These are phyloP conservation scores for Pelargonium myrrhifolium DNA, from an alignment of 441 rosid genomes.

Conservation along the genomic window DNA sequence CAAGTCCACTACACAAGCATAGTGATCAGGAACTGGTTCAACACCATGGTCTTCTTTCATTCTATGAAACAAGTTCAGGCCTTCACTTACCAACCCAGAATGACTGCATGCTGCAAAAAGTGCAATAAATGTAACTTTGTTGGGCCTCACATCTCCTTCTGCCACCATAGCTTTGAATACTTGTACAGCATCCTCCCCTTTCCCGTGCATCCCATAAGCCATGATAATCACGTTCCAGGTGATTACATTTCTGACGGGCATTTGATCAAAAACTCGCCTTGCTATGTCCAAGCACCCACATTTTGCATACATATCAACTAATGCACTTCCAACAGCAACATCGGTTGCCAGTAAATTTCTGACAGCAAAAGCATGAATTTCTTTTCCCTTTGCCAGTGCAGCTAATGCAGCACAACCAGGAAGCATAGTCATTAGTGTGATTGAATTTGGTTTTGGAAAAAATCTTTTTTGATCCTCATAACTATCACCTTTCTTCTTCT, in stretches of 20 bases:
- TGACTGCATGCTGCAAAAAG: slow-evolving; percentile 85
- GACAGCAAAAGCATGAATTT: slow-evolving; percentile 77
- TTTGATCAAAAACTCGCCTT: slow-evolving; percentile 49
- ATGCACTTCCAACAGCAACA: slow-evolving; percentile 82
- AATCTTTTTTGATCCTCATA: slow-evolving; percentile 17
- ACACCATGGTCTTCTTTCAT: slow-evolving; percentile 55
- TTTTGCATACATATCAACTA: slow-evolving; percentile 90
- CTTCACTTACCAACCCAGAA: slow-evolving; percentile 72
- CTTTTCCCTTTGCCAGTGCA: slow-evolving; percentile 73
- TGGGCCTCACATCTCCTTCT: slow-evolving; percentile 45
- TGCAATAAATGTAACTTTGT: slow-evolving; percentile 64
- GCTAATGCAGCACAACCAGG: slow-evolving; percentile 69
- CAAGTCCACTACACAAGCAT: slow-evolving; percentile 77
- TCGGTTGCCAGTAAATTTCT: slow-evolving; percentile 54
- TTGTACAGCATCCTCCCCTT: slow-evolving; percentile 53
- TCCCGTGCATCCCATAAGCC: slow-evolving; percentile 91
- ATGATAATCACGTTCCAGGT: slow-evolving; percentile 84
- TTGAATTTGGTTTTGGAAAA: slow-evolving; percentile 52
- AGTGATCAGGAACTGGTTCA: slow-evolving; percentile 65
- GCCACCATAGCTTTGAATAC: slow-evolving; percentile 47
- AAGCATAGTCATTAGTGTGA: slow-evolving; percentile 77
- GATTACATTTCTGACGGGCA: slow-evolving; percentile 54
- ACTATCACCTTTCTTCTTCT: slow-evolving; percentile 13
- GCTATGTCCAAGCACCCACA: slow-evolving; percentile 60
- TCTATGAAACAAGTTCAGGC: slow-evolving; percentile 46